These are phyloP conservation scores for Bipolaris sorokiniana DNA, from an alignment of 2,329 filamentous ascomycete species.

Conservation along the genomic window DNA sequence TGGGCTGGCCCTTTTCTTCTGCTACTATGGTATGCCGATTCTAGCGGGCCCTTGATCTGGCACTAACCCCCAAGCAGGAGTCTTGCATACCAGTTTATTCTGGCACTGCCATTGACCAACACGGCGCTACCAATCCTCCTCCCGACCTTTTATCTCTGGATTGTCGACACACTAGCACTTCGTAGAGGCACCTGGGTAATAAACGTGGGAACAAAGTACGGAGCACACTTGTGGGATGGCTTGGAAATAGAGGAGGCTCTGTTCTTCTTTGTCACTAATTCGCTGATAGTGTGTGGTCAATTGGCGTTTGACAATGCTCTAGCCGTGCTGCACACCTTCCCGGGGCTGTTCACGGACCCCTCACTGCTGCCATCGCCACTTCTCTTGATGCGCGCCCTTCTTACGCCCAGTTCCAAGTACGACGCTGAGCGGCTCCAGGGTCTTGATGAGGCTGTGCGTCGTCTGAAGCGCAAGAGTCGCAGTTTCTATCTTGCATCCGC, in stretches of 20 bases:
- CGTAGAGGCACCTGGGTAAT: slow-evolving; percentile 75
- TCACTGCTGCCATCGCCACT: slow-evolving; percentile 58
- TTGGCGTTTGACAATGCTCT: slow-evolving; percentile 72
- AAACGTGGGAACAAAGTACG: slow-evolving; percentile 69
- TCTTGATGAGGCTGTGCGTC: slow-evolving; percentile 63
- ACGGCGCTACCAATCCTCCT: slow-evolving; percentile 65
- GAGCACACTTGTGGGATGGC: slow-evolving; percentile 65
- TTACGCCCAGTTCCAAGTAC: slow-evolving; percentile 58
- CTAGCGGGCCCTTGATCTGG: background rate
- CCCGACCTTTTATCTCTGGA: slow-evolving; percentile 73
- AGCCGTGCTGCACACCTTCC: slow-evolving; percentile 69
- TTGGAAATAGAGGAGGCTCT: slow-evolving; percentile 76
- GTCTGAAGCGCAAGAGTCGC: slow-evolving; percentile 69
- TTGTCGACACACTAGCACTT: slow-evolving; percentile 72
- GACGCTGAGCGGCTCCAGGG: slow-evolving; percentile 64
- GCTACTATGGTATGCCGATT: slow-evolving; percentile 60
- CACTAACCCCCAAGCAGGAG: slow-evolving; percentile 49
- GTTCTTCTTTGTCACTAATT: slow-evolving; percentile 75
- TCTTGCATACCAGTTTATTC: slow-evolving; percentile 68
- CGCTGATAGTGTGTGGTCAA: slow-evolving; percentile 71
- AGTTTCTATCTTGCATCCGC: slow-evolving; percentile 77
- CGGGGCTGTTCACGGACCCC: slow-evolving; percentile 60
- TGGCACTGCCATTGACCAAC: slow-evolving; percentile 64
- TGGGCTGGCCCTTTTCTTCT: slow-evolving; percentile 73
- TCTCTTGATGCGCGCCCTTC: slow-evolving; percentile 61